Evolutionary conservation across 78 protist species (phyloP), one percentile per base, ranked within the genome.

Genomic region (Speleostelium caveatum): DNA sequence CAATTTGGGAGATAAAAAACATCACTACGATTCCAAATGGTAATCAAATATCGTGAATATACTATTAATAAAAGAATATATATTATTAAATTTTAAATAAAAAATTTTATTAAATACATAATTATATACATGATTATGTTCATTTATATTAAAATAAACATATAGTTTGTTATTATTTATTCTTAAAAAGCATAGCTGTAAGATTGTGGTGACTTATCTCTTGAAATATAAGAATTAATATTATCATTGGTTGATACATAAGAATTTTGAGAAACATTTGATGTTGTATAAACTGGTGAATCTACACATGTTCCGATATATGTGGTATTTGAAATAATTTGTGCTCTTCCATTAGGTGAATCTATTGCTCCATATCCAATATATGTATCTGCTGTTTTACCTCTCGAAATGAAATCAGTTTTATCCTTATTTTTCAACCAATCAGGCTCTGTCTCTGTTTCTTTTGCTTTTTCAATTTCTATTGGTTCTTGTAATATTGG

Each of bases 401-500:
- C 16, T 39, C 28, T 41, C 14, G 39, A 12, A 22, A 24, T 67
- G 19, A 39, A 67, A 21, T 21, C n/a, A 4, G 74, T 41, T 41
- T 67, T 67, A 6, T 35, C 56, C 39, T 67, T 67, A 24, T 55
- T 55, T 41, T 67, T 22, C 7, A 67, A 36, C 74, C 74, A 67
- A 24, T 67, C 74, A 32, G 74, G 74, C 33, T 67, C 74, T 6
- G 33, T 32, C 7, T 63, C 19, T 63, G 28, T 21, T 58, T 58
- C n/a, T n/a, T n/a, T n/a, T n/a, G n/a, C n/a, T n/a, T n/a, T n/a
- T n/a, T n/a, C n/a, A n/a, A n/a, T n/a, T n/a, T n/a, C n/a, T n/a
- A n/a, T n/a, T n/a, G n/a, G n/a, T n/a, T n/a, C n/a, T n/a, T n/a
- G n/a, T n/a, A n/a, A n/a, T n/a, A n/a, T n/a, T n/a, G n/a, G n/a